These are phyloP conservation scores for Lipomyces yamadae DNA, from an alignment of 805 yeast genomes.

Conservation along the genomic window DNA sequence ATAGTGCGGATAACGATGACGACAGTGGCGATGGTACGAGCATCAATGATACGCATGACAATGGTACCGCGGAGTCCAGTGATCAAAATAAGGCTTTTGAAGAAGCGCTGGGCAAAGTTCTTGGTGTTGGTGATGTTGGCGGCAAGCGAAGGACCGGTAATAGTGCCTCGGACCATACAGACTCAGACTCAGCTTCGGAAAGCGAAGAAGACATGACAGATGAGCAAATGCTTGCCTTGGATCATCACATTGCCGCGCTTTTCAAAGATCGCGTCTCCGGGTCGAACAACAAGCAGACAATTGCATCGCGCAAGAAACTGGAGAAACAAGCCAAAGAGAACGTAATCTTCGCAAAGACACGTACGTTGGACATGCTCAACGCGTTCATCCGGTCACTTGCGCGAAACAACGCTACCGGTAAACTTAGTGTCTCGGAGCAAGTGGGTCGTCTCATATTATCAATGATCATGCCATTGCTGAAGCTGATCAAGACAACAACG, in stretches of 20 bases:
- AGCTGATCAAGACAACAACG: constrained; percentile 5
- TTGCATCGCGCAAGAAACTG: constrained; percentile 18
- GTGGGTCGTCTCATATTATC: neutral
- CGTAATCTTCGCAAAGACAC: constrained; percentile 11
- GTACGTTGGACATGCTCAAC: constrained; percentile 12
- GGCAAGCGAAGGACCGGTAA: constrained; percentile 13
- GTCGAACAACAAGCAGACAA: constrained; percentile 10
- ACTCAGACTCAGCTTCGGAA: constrained; percentile 3
- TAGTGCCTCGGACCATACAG: constrained; percentile 12
- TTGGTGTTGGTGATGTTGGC: constrained; percentile 19
- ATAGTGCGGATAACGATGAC: constrained; percentile 23
- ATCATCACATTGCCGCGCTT: constrained; percentile 24
- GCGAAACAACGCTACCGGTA: constrained; percentile 2
- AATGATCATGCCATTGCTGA: constrained; percentile 18
- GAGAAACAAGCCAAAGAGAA: constrained; percentile 16
- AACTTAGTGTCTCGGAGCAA: neutral
- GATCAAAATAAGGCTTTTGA: constrained; percentile 22
- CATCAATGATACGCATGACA: constrained; percentile 9
- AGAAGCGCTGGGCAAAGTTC: constrained; percentile 24
- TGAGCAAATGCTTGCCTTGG: constrained; percentile 36
- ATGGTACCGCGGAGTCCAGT: constrained; percentile 6
- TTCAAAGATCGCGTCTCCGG: constrained; percentile 25
- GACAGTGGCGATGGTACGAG: constrained; percentile 15
- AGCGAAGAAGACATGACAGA: constrained; percentile 33
- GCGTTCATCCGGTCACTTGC: constrained; percentile 2